Conservation (phyloP, 805 yeast species). For the Nadsonia fulvescens region DNA sequence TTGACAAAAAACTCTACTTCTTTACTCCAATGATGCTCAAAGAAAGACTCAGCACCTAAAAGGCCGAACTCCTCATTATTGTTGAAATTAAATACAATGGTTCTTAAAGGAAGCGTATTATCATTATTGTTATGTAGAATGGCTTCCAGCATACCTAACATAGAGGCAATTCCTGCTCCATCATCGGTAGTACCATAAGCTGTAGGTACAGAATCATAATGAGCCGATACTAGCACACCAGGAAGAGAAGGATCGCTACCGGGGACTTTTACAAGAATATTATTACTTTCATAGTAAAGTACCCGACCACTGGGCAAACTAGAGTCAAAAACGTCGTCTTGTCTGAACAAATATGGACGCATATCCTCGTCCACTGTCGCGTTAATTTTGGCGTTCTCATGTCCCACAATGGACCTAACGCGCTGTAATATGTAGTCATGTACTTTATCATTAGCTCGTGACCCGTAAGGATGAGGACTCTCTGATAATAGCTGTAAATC, state of each 20-base stretch:
- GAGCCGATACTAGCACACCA: constrained; percentile 66
- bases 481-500: constrained; percentile 53
- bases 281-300: constrained; percentile 67
- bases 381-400: constrained; percentile 15
- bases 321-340: constrained; percentile 26
- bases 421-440: constrained; percentile 43
- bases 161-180: constrained; percentile 72
- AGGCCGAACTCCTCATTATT: constrained; percentile 82
- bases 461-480: constrained; percentile 60
- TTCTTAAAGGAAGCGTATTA: constrained; percentile 41
- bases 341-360: constrained; percentile 29
- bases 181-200: constrained; percentile 83
- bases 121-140: constrained; percentile 18
- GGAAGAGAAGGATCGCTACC: constrained; percentile 43
- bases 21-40: constrained; percentile 54
- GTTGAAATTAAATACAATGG: constrained; percentile 69
- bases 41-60: constrained; percentile 59
- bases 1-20: constrained; percentile 45
- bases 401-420: constrained; percentile 21
- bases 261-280: constrained; percentile 55
- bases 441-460: constrained; percentile 58
- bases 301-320: constrained; percentile 27
- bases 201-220: constrained; percentile 78
- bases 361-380: constrained; percentile 25
- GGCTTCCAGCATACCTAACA: constrained; percentile 50